Conservation (phyloP, 805 yeast genomes). For the Nakazawaea anatomiae region DNA sequence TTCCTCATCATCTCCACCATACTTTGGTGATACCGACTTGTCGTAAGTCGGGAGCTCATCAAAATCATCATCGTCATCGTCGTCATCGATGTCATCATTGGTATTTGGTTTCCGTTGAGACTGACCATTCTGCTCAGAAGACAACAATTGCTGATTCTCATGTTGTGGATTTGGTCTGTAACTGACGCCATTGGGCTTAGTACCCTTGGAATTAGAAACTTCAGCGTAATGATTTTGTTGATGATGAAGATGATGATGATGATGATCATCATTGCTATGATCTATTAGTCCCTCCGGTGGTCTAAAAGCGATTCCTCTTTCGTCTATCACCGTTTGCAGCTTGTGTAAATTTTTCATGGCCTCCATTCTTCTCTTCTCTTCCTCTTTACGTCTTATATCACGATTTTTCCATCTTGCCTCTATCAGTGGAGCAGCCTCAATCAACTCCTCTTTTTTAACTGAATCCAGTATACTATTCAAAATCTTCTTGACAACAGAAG, state of each 20-base stretch:
- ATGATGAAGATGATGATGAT: neutral
- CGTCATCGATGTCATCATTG: conserved; percentile 13
- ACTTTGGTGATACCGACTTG: conserved; percentile 20
- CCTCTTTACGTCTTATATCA: conserved; percentile 30
- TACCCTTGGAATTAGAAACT: neutral
- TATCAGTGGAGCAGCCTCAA: conserved; percentile 50
- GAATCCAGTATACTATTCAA: conserved; percentile 81
- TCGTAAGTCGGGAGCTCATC: conserved; percentile 27
- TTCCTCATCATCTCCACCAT: conserved; percentile 15
- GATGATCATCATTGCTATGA: neutral
- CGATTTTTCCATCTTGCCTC: conserved; percentile 59
- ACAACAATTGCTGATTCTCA: conserved; percentile 7
- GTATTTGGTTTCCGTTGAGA: neutral
- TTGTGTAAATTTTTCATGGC: conserved; percentile 9
- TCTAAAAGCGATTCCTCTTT: conserved; percentile 1
- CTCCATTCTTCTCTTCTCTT: conserved; percentile 6
- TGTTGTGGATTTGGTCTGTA: conserved; percentile 3
- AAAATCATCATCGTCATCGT: conserved; percentile 29
- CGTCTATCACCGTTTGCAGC: conserved; percentile 6
- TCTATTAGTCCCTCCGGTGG: conserved; percentile 7
- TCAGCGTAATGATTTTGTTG: neutral
- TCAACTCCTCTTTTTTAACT: conserved; percentile 73
- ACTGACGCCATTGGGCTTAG: conserved; percentile 5
- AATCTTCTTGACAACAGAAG: conserved; percentile 75
- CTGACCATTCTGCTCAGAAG: neutral